phyloP scores from a whole-genome alignment of 805 yeast genomes.

The Saccharomycopsis olivae region DNA sequence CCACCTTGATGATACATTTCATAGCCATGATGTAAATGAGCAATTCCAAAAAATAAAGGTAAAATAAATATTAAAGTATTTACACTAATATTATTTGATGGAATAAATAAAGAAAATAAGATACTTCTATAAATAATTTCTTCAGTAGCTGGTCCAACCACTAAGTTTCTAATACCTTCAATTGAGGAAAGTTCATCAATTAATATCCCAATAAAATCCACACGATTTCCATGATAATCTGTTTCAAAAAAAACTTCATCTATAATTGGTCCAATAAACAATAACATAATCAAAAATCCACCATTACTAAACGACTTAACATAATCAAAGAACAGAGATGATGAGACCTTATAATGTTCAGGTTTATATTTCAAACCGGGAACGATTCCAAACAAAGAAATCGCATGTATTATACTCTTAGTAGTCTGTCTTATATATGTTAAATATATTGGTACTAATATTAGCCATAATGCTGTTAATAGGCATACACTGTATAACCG shows the following conservation, averaged over 20 bases:
- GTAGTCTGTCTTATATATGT: not conserved
- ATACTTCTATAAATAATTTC: constrained; percentile 59
- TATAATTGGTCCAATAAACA: constrained; percentile 40
- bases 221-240: constrained; percentile 11
- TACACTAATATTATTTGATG: constrained; percentile 19
- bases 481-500: constrained; percentile 2
- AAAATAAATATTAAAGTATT: constrained; percentile 29
- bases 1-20: constrained; percentile 29
- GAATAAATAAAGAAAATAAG: constrained; percentile 26
- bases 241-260: constrained; percentile 25
- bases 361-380: constrained; percentile 24
- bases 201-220: constrained; percentile 1
- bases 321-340: constrained; percentile 11
- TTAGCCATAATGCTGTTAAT: constrained; percentile 2
- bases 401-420: constrained; percentile 8
- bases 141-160: constrained; percentile 71
- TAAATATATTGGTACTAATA: constrained; percentile 3
- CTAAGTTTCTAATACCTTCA: constrained; percentile 41
- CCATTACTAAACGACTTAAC: constrained; percentile 19
- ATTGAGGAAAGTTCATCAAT: constrained; percentile 22
- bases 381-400: constrained; percentile 26
- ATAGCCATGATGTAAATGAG: constrained; percentile 69
- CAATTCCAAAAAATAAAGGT: constrained; percentile 64
- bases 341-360: not conserved
- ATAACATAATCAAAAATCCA: constrained; percentile 26